Evolutionary conservation across 2,329 filamentous ascomycete species (phyloP), one percentile per base, ranked within the genome.

Genomic region (Colletotrichum lupini): DNA sequence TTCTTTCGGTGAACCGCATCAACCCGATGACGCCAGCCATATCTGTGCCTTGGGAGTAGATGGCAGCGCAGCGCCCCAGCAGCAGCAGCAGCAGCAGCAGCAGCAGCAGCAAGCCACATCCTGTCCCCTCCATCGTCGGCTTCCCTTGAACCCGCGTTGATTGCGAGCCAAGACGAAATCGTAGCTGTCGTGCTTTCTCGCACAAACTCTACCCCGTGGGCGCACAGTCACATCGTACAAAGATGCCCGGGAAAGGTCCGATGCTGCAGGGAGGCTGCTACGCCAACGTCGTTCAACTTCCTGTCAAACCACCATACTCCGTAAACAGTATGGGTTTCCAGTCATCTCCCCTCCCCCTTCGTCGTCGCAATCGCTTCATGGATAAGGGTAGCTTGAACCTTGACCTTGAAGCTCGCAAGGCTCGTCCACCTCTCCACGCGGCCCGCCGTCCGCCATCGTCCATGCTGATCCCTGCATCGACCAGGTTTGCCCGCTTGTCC

Each of bases 181-280:
- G 49, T 55, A 28, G 46, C 60, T 73, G 70, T 52, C 22, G 70
- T 73, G 67, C 59, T 35, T 35, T 60, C 70, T 70, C 32, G 26
- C 67, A 70, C 67, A 73, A 53, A 22, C 65, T 69, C 30, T 49
- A 35, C 66, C 52, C 55, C 66, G 30, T 35, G 42, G 59, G 55
- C 42, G 55, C 66, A 53, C 53, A 56, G 55, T 73, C 60, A 66
- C 67, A 73, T 73, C 60, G 49, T 60, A 73, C 70, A 70, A 49
- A 73, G 70, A 73, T 70, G 70, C 60, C 70, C 70, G 67, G 70
- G 26, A 70, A 73, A 73, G 70, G 67, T 73, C 70, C 70, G 70
- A 73, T 73, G 67, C 70, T 70, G 67, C 70, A 73, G 30, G 53
- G 65, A 72, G 58, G 69, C 69, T 72, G 53, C 58, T 46, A 30